Base-by-base conservation (phyloP, 2,329 filamentous ascomycete genomes). In the Pleoardoris graminearum region DNA sequence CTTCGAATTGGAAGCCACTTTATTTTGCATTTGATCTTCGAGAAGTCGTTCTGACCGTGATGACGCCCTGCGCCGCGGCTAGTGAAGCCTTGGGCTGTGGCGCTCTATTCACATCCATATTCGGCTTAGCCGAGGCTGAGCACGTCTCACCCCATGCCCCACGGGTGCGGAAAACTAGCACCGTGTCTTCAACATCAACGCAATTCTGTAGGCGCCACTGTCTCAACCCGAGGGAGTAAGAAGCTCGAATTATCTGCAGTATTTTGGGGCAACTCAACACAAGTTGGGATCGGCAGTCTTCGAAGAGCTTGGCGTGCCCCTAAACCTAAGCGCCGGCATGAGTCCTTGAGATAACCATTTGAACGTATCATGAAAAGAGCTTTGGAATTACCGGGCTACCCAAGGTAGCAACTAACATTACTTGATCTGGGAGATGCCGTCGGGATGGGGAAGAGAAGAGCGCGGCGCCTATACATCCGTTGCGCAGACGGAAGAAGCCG, bases 391-490 rank as follows among this genome's bases (percentile, higher is more conserved):
- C 10, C 35, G 6, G 16, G 39, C 38, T 51, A 37, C 48, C n/a
- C 17, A 5, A 50, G 30, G 38, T 53, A 58, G 51, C 35, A 22
- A 25, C 32, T 42, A 25, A 30, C n/a, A 17, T 16, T n/a, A 11
- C 16, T 19, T 33, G 14, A 27, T 19, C 21, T 14, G n/a, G 21
- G 27, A 49, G 46, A 69, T 70, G 67, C 48, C 58, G 8, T 54
- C 60, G 33, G 43, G 57, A 48, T 66, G 67, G 63, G 29, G 41
- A 16, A 50, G 30, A 35, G 57, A 61, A 29, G 60, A 61, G 7
- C 54, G 60, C 32, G 69, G 67, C 30, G 61, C 61, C 17, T 73
- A 73, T 36, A 64, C 67, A 3, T 64, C 66, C 7, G 53, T 73
- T 23, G 67, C 69, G 23, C 70, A 73, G 47, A 62, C 58, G 3